Evolutionary conservation across 2,329 filamentous ascomycete species (phyloP), one percentile per base, ranked within the genome.

Genomic region (Claviceps monticola): DNA sequence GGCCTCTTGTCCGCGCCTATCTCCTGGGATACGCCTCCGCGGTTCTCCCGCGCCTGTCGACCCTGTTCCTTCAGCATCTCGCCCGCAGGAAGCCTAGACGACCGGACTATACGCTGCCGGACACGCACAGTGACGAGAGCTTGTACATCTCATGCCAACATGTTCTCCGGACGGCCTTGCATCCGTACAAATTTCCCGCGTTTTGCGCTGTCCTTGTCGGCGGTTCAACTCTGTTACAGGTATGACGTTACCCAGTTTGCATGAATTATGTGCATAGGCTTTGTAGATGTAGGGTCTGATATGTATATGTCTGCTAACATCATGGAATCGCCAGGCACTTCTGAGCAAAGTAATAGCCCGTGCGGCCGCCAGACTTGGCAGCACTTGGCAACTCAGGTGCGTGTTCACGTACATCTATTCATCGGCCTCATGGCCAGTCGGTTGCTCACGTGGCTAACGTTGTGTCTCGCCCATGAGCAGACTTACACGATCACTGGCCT

Each of bases 151-250:
- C 66, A 45, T 61, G 61, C 5, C 55, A 60, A n/a, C 58, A 61
- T 37, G 74, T 79, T 52, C 61, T 82, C 37, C 66, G 65, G 42
- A 70, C 71, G 7, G 78, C 76, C 2, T 64, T 82, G 16, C 75
- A 78, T 45, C 66, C 68, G 51, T 73, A 74, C 54, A 71, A 79
- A 8, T 83, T 83, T 59, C 78, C 80, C 44, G 71, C 78, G 4
- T 83, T 83, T 60, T 83, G 80, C 61, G 80, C 79, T 7, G 68
- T 72, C 6, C 65, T 83, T 9, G 74, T 79, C 41, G 80, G 80
- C 37, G 79, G 79, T 41, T 76, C 74, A 56, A 80, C 78, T 23
- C 61, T 83, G n/a, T 61, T 83, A n/a, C 73, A 81, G 70, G 79
- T 76, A 41, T 42, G 52, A 6, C 17, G 37, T 23, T 29, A 14